These are phyloP conservation scores for Chenopodium formosanum DNA, from an alignment of 148 eudicot genomes.

Conservation along the genomic window DNA sequence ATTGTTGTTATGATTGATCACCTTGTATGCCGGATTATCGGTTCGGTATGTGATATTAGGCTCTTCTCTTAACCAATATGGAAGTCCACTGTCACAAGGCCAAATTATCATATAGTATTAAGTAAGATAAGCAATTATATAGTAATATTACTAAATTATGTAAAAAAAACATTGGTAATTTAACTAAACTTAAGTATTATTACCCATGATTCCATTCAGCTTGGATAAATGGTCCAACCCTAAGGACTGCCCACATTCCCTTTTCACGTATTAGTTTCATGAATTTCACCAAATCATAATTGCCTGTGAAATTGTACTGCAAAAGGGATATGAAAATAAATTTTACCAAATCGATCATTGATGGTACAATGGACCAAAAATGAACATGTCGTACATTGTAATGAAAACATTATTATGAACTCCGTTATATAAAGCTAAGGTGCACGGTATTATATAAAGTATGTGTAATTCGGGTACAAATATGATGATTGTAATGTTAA, in stretches of 20 bases:
- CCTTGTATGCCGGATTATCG: slow-evolving; percentile 76
- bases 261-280: slow-evolving; percentile 50
- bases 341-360: not conserved
- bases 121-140: not conserved
- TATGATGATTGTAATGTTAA: not conserved
- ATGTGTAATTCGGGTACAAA: too few relatives aligned
- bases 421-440: too few relatives aligned
- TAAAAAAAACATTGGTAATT: not conserved
- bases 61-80: slow-evolving; percentile 75
- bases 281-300: slow-evolving; percentile 61
- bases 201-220: slow-evolving; percentile 97
- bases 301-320: slow-evolving; percentile 69
- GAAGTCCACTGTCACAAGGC: slow-evolving; percentile 63
- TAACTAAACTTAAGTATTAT: not conserved
- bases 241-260: slow-evolving; percentile 59
- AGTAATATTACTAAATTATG: too few relatives aligned
- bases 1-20: slow-evolving; percentile 18
- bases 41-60: slow-evolving; percentile 59
- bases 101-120: not conserved
- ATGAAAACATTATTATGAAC: not conserved
- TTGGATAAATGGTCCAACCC: slow-evolving; percentile 80
- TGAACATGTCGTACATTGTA: not conserved
- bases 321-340: not conserved
- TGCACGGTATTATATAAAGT: too few relatives aligned
- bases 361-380: not conserved